Conservation (phyloP, 2,329 filamentous ascomycete genomes). For the Geosmithia flava region DNA sequence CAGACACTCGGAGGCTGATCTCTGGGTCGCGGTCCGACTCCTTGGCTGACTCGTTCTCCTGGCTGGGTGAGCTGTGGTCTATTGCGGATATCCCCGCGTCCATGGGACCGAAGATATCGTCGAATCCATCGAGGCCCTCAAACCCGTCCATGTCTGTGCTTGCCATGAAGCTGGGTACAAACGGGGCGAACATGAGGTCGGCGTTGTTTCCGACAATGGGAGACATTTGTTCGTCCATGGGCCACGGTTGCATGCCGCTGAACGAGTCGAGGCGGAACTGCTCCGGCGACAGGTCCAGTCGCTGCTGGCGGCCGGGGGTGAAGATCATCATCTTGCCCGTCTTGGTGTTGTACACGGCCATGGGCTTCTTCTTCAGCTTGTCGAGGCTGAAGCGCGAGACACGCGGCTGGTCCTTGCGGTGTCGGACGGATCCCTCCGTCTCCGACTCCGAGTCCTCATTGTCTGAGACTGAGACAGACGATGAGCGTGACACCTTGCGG, state of each 20-base stretch:
- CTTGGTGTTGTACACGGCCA: constrained; percentile 43
- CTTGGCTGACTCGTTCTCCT: neutral
- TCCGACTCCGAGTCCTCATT: constrained; percentile 38
- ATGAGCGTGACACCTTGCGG: constrained; percentile 22
- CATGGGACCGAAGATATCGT: neutral
- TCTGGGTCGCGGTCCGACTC: neutral
- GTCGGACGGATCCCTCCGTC: constrained; percentile 30
- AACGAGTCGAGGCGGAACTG: constrained; percentile 22
- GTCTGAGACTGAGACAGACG: constrained; percentile 4
- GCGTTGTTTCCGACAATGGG: constrained; percentile 56
- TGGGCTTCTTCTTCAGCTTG: constrained; percentile 40
- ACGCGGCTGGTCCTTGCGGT: constrained; percentile 38
- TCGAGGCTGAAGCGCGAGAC: constrained; percentile 42
- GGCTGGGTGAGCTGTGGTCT: neutral
- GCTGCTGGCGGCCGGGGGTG: constrained; percentile 36
- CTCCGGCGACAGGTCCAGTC: constrained; percentile 41
- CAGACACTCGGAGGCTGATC: constrained; percentile 21
- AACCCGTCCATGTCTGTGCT: neutral
- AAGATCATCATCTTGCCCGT: constrained; percentile 53
- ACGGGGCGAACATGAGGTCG: constrained; percentile 55
- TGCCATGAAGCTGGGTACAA: neutral
- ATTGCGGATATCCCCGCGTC: neutral
- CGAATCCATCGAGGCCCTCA: neutral
- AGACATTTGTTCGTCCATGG: constrained; percentile 26
- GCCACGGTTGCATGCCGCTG: neutral